Percentiles rank a stretch among this genome's conserved stretches.
These are phyloP conservation scores for Iris pallida DNA, from an alignment of 116 monocot genomes.

Conservation along the genomic window DNA sequence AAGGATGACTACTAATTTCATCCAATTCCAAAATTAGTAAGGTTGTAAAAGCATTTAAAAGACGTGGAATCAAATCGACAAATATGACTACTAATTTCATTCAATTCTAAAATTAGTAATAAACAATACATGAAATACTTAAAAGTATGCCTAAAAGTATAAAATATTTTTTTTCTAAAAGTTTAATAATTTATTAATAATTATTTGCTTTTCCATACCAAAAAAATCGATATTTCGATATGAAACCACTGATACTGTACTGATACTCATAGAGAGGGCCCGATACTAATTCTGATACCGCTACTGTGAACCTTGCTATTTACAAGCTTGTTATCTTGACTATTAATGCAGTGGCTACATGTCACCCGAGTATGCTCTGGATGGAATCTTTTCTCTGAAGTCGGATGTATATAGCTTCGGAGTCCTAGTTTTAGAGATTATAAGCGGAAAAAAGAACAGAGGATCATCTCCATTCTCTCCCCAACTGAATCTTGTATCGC, in stretches of 20 bases:
- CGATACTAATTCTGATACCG: too few relatives aligned
- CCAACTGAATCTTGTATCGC: slow-evolving; percentile 11
- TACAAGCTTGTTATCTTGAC: background rate
- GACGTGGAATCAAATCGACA: too few relatives aligned
- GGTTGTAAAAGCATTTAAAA: too few relatives aligned
- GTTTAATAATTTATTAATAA: too few relatives aligned
- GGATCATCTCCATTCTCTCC: background rate
- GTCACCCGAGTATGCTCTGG: slow-evolving; percentile 19
- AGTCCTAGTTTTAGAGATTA: slow-evolving; percentile 12
- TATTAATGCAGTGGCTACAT: slow-evolving; percentile 14
- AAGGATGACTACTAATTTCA: background rate
- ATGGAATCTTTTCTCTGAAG: slow-evolving; percentile 14
- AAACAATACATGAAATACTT: too few relatives aligned
- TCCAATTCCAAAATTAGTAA: background rate
- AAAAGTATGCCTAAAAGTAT: too few relatives aligned
- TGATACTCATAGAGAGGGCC: too few relatives aligned
- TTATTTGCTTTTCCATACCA: too few relatives aligned
- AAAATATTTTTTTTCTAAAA: too few relatives aligned
- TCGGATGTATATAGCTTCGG: slow-evolving; percentile 20
- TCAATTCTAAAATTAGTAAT: background rate
- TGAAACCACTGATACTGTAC: too few relatives aligned
- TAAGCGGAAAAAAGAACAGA: slow-evolving; percentile 10
- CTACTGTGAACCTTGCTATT: background rate
- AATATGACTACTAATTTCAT: background rate
- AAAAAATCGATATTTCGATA: too few relatives aligned